Conservation (phyloP, 257 asterid genomes). For the Cynanchum wilfordii region DNA sequence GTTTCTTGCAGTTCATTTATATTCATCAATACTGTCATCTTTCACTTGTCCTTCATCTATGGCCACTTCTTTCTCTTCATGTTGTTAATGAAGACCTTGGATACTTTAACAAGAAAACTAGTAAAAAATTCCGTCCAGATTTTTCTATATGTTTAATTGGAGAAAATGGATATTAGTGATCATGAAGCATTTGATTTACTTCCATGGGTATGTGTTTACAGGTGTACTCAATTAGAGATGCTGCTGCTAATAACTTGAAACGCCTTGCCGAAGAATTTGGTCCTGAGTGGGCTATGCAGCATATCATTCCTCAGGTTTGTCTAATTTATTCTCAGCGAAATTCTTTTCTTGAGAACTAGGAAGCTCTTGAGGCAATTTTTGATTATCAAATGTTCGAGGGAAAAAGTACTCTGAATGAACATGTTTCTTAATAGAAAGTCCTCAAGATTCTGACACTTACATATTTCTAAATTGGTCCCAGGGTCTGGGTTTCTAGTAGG, state of each 20-base stretch:
- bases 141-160: not conserved
- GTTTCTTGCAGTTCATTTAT: not conserved
- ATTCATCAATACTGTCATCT: not conserved
- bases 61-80: not conserved
- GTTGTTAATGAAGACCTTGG: not conserved
- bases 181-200: not conserved
- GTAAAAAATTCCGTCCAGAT: no score
- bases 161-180: not conserved
- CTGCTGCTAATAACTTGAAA: constrained; percentile 54
- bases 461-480: not conserved
- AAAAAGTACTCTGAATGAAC: not conserved
- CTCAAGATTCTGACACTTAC: not conserved
- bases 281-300: constrained; percentile 65
- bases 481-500: not conserved
- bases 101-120: no score
- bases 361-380: not conserved
- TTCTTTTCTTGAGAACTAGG: not conserved
- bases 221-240: constrained; percentile 56
- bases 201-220: constrained; percentile 19
- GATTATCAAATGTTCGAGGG: not conserved
- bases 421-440: not conserved
- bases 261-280: constrained; percentile 60
- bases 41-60: not conserved
- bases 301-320: constrained; percentile 59
- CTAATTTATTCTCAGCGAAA: not conserved